Evolutionary conservation across 495 filamentous ascomycete species (phyloP), one percentile per base, ranked within the genome.

Genomic region (Xylaria longipes): DNA sequence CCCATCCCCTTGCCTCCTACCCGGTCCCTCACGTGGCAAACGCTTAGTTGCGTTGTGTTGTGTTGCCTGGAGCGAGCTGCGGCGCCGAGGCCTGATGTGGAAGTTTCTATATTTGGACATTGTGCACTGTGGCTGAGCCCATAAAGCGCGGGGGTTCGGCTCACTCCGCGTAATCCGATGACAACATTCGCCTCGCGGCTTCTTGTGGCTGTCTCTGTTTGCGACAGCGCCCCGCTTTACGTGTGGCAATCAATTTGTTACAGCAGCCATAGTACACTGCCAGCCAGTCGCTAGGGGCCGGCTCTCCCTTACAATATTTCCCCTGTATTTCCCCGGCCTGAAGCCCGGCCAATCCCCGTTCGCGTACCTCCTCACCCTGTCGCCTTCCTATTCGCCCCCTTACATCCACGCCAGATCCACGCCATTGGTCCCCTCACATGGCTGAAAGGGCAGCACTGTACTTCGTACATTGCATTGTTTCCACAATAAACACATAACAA

Each of bases 101-200:
- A 31, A 68, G 52, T 45, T 69, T 69, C 68, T 70, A 70, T 64
- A 29, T 70, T 70, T 70, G 68, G 41, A 8, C 14, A n/a, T n/a
- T 12, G 14, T 12, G 29, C 1, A 5, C 17, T 60, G 56, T 62
- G 56, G 56, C 68, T 62, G 27, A 50, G 57, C n/a, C n/a, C 50
- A 12, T 20, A 1, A 8, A 37, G 46, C 57, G 31, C 17, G 31
- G n/a, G 65, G 65, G 48, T 56, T 54, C 65, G 65, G 65, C 12
- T 67, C 17, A 29, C 43, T 67, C 65, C 65, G 65, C 65, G 63
- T 66, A 33, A 67, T 27, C 48, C 4, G 17, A 43, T 65, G 60
- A 39, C 60, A 41, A 3, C 60, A 62, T 20, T 14, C 17, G 31
- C 33, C 20, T 60, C 60, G 63, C 39, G 65, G 65, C 65, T 31